Evolutionary conservation across 768 basidiomycete genomes (phyloP).

Genomic region (Termitomyces sp.): DNA sequence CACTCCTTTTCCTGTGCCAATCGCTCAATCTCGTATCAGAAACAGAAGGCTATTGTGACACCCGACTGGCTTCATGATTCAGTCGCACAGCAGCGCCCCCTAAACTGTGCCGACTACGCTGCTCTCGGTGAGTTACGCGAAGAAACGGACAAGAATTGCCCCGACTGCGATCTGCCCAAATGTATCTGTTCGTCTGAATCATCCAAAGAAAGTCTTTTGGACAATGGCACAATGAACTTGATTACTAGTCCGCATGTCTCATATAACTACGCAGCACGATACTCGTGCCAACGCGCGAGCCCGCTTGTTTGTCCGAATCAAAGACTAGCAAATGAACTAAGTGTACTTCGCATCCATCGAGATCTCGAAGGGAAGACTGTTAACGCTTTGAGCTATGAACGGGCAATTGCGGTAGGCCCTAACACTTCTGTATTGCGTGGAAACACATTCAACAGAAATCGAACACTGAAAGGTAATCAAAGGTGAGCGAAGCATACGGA

Average conservation of each 20-base stretch:
- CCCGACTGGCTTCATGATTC: conserved; percentile 72
- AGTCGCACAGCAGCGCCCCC: conserved; percentile 34
- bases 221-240: conserved; percentile 2
- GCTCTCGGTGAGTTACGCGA: conserved; percentile 51
- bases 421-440: conserved; percentile 13
- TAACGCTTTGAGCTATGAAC: conserved; percentile 69
- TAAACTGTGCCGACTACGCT: conserved; percentile 55
- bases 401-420: conserved; percentile 62
- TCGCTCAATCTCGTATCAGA: conserved; percentile 33
- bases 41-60: conserved; percentile 63
- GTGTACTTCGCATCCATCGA: conserved; percentile 53
- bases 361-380: conserved; percentile 64
- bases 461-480: conserved; percentile 38
- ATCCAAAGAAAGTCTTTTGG: neutral
- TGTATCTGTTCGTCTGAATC: conserved; percentile 2
- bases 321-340: conserved; percentile 52
- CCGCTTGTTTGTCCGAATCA: conserved; percentile 74
- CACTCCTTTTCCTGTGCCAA: neutral
- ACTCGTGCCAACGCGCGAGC: conserved; percentile 60
- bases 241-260: conserved; percentile 15
- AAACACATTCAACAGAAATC: conserved; percentile 1
- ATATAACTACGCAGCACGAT: conserved; percentile 38
- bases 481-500: conserved; percentile 25
- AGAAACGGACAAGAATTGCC: conserved; percentile 42
- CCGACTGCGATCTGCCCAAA: conserved; percentile 27